Conservation (phyloP, 2,329 filamentous ascomycete species). For the Exophiala lecanii-corni region DNA sequence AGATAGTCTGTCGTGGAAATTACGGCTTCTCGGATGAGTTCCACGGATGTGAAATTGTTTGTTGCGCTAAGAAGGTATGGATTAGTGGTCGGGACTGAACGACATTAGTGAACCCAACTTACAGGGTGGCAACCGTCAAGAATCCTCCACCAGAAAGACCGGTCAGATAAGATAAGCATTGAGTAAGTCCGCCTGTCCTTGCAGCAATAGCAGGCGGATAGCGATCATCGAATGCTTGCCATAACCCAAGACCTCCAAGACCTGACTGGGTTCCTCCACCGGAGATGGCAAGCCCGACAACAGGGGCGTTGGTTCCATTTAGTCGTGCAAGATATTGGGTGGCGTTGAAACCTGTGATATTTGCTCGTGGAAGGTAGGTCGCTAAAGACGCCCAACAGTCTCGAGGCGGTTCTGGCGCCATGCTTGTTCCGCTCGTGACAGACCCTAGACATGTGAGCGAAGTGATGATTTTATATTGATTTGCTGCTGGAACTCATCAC, state of each 20-base stretch:
- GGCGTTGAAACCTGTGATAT: conserved; percentile 6
- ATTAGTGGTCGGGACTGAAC: neutral
- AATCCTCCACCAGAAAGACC: conserved; percentile 14
- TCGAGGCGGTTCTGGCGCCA: conserved; percentile 7
- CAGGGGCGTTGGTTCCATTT: conserved; percentile 8
- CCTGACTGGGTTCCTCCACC: conserved; percentile 15
- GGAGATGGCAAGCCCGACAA: conserved; percentile 11
- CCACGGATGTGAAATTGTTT: conserved; percentile 11
- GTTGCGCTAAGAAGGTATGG: conserved; percentile 2
- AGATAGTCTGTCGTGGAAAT: conserved; percentile 11
- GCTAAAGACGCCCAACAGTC: conserved; percentile 2
- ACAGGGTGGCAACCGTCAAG: conserved; percentile 9
- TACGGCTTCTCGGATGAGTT: conserved; percentile 3
- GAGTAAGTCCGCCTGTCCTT: conserved; percentile 14
- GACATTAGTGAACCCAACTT: neutral
- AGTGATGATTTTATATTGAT: too few species aligned
- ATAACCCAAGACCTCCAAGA: conserved; percentile 11
- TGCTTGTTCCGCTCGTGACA: conserved; percentile 2
- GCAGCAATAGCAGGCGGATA: conserved; percentile 13
- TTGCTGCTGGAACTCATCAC: too few species aligned
- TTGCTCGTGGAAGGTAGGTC: conserved; percentile 4
- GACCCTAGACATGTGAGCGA: neutral
- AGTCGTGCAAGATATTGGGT: conserved; percentile 4
- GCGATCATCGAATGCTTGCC: conserved; percentile 13
- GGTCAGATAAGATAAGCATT: conserved; percentile 12